Percentiles rank a stretch among this genome's conserved stretches.
Evolutionary conservation across 139 green algal species (phyloP).

Genomic region (Micromonas pusilla): DNA sequence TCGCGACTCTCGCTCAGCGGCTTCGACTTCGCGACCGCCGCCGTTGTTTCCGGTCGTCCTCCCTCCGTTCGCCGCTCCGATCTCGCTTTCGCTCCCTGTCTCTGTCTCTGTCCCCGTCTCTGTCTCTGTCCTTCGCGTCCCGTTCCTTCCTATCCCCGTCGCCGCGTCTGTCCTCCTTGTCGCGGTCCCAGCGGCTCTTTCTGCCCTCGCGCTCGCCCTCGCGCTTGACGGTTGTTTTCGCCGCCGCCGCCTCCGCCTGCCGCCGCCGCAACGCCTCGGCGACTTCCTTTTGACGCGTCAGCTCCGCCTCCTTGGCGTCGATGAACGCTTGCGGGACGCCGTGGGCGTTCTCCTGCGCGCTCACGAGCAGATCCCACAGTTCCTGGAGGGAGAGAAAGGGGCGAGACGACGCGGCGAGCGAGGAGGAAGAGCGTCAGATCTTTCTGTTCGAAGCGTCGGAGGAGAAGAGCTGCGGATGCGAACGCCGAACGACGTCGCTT

Average conservation of each 20-base stretch:
- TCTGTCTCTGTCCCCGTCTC: neutral
- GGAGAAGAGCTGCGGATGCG: too few species aligned
- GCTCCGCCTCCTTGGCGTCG: conserved; percentile 65
- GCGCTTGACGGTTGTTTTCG: neutral
- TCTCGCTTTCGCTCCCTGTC: neutral
- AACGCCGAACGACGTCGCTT: too few species aligned
- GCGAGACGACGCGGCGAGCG: too few species aligned
- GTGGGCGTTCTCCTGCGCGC: conserved; percentile 52
- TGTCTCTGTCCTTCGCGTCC: neutral
- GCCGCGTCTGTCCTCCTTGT: neutral
- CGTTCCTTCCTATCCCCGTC: too few species aligned
- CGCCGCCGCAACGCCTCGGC: conserved; percentile 42
- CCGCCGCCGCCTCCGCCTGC: conserved; percentile 25
- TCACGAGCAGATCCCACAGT: conserved; percentile 73
- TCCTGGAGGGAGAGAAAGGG: too few species aligned
- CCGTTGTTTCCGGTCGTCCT: neutral
- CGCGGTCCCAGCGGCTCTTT: neutral
- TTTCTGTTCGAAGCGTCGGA: too few species aligned
- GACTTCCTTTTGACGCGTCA: conserved; percentile 45
- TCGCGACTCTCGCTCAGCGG: neutral
- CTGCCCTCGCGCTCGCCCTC: too few species aligned
- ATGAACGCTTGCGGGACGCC: conserved; percentile 77
- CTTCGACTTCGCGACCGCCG: neutral
- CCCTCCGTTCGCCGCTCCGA: neutral
- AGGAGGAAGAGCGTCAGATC: too few species aligned